These are phyloP conservation scores for Phaeosphaeriaceae sp. DNA, from an alignment of 2,329 filamentous ascomycete genomes.

Conservation along the genomic window DNA sequence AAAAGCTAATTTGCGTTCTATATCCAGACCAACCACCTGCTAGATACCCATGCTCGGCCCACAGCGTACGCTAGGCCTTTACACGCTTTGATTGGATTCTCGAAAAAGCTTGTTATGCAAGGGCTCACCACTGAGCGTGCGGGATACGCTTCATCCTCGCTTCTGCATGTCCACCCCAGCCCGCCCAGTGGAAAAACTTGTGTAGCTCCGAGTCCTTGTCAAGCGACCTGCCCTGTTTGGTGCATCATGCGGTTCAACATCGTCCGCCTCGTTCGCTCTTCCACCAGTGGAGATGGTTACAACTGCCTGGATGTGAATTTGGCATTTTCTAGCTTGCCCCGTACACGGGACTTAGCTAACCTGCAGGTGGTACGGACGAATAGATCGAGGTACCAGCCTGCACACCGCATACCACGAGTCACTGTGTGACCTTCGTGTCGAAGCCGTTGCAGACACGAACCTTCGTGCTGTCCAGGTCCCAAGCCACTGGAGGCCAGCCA, in stretches of 20 bases:
- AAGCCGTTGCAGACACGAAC: slow-evolving; percentile 18
- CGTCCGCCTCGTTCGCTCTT: slow-evolving; percentile 29
- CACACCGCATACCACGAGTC: slow-evolving; percentile 30
- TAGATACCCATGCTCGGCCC: slow-evolving; percentile 22
- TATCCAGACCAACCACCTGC: slow-evolving; percentile 32
- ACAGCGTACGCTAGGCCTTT: slow-evolving; percentile 26
- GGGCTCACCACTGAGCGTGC: slow-evolving; percentile 40
- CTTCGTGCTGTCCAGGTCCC: slow-evolving; percentile 29
- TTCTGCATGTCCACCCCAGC: slow-evolving; percentile 39
- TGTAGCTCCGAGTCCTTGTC: slow-evolving; percentile 33
- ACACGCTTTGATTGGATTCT: slow-evolving; percentile 38
- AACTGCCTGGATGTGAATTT: slow-evolving; percentile 30
- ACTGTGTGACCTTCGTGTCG: slow-evolving; percentile 27
- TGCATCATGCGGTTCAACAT: slow-evolving; percentile 29
- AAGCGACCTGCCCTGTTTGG: slow-evolving; percentile 43
- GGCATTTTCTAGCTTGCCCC: slow-evolving; percentile 26
- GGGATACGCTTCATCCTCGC: slow-evolving; percentile 39
- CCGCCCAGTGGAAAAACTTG: slow-evolving; percentile 32
- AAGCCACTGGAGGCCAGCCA: slow-evolving; percentile 14
- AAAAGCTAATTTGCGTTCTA: slow-evolving; percentile 43
- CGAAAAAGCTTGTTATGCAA: slow-evolving; percentile 49
- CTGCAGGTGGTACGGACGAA: slow-evolving; percentile 4
- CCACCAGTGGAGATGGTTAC: slow-evolving; percentile 44
- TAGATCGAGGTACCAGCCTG: slow-evolving; percentile 17
- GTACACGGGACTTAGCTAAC: slow-evolving; percentile 9